Conservation (phyloP, 805 yeast species). For the Ogataea parapolymorpha region DNA sequence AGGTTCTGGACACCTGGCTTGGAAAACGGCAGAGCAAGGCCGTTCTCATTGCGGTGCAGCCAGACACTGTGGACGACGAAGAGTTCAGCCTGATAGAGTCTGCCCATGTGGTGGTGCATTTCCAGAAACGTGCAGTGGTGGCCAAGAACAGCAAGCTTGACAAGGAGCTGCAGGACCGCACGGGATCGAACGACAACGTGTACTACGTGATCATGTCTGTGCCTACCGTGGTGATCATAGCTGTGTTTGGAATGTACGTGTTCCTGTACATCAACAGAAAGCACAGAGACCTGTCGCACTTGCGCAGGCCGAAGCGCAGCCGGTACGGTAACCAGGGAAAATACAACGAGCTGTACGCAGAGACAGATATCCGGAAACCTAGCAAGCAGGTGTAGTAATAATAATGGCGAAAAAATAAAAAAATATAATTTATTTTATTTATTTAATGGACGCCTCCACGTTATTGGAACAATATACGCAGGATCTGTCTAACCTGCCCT, state of each 20-base stretch:
- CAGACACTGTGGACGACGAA: conserved; percentile 60
- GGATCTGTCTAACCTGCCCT: conserved; percentile 73
- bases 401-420: conserved; percentile 5
- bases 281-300: conserved; percentile 50
- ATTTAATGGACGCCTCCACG: conserved; percentile 84
- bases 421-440: no score
- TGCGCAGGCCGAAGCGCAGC: conserved; percentile 37
- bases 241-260: conserved; percentile 60
- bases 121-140: conserved; percentile 53
- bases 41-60: conserved; percentile 70
- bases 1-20: conserved; percentile 63
- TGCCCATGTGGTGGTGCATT: conserved; percentile 41
- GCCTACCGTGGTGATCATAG: conserved; percentile 62
- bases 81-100: conserved; percentile 53
- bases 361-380: conserved; percentile 30
- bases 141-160: conserved; percentile 40
- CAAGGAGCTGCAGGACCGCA: conserved; percentile 32
- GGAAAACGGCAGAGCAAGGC: conserved; percentile 48
- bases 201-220: conserved; percentile 62
- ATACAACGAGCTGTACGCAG: conserved; percentile 27
- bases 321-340: conserved; percentile 33
- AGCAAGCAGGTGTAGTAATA: conserved; percentile 16
- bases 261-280: conserved; percentile 55
- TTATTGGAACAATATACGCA: conserved; percentile 65
- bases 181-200: conserved; percentile 42